Conservation (phyloP, 805 yeast species). For the Kodamaea kakaduensis region DNA sequence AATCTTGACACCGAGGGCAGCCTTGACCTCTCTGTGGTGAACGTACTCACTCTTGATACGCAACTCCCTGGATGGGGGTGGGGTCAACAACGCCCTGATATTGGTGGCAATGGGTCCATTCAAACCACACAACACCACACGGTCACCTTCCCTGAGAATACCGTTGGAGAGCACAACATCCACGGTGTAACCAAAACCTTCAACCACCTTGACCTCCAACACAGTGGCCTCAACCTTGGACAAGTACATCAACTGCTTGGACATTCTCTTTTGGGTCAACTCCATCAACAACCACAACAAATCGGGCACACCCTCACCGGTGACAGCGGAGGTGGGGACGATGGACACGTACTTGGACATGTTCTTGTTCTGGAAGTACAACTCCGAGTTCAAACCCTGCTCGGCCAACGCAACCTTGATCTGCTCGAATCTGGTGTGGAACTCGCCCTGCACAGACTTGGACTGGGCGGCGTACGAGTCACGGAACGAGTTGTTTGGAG, state of each 20-base stretch:
- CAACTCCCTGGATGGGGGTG: constrained; percentile 94
- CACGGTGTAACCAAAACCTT: constrained; percentile 97
- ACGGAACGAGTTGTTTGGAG: constrained; percentile 92
- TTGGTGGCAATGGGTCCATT: constrained; percentile 97
- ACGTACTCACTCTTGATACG: constrained; percentile 95
- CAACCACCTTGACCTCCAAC: constrained; percentile 95
- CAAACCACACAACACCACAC: constrained; percentile 94
- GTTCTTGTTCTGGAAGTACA: constrained; percentile 93
- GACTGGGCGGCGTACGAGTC: constrained; percentile 83
- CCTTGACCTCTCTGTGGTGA: constrained; percentile 96
- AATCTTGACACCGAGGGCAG: constrained; percentile 97
- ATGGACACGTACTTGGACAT: constrained; percentile 90
- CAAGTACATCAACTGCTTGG: constrained; percentile 94
- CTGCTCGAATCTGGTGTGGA: constrained; percentile 78
- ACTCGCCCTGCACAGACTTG: constrained; percentile 85
- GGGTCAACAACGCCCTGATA: constrained; percentile 92
- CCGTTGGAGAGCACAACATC: constrained; percentile 98
- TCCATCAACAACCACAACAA: constrained; percentile 91
- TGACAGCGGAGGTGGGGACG: constrained; percentile 97
- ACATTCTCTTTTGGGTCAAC: constrained; percentile 97
- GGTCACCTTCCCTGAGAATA: constrained; percentile 88
- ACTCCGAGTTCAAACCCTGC: constrained; percentile 97
- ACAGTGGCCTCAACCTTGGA: constrained; percentile 93
- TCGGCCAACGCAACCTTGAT: constrained; percentile 91
- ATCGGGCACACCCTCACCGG: constrained; percentile 99